phyloP scores from a whole-genome alignment of 1,284 basidiomycete species.

The Sanghuangporus baumii region DNA sequence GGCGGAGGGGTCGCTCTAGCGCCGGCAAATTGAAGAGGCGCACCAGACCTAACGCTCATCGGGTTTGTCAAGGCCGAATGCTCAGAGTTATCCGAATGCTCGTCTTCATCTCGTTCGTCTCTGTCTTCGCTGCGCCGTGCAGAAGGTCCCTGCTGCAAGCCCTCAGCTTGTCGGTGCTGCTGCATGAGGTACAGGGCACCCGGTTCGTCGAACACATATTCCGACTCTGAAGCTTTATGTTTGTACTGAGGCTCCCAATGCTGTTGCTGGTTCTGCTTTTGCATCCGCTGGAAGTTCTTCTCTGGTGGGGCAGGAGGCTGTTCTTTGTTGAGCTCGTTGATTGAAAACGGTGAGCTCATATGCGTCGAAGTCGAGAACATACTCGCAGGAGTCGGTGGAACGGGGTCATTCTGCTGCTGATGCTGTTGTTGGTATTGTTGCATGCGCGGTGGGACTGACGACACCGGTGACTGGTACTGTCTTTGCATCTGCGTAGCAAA shows the following conservation, averaged over 20 bases:
- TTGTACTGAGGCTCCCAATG: conserved; percentile 23
- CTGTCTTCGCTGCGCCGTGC: not conserved
- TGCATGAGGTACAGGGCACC: conserved; percentile 65
- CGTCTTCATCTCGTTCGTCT: conserved; percentile 11
- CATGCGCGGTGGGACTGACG: not conserved
- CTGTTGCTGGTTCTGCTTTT: not conserved
- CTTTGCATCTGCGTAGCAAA: not conserved
- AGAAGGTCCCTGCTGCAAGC: conserved; percentile 20
- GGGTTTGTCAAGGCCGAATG: conserved; percentile 19
- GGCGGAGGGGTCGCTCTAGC: not conserved
- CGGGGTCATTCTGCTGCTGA: conserved; percentile 1
- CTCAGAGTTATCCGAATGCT: not conserved
- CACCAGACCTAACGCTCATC: conserved; percentile 38
- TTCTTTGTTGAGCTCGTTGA: conserved; percentile 5
- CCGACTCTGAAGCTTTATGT: conserved; percentile 1
- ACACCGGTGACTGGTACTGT: not conserved
- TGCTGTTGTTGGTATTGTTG: not conserved
- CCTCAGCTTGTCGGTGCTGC: conserved; percentile 37
- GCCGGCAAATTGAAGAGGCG: not conserved
- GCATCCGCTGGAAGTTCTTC: not conserved
- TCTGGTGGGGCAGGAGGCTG: conserved; percentile 12
- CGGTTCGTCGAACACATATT: conserved; percentile 44
- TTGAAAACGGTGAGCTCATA: conserved; percentile 18
- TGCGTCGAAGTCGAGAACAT: conserved; percentile 5
- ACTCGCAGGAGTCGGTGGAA: conserved; percentile 2